phyloP scores from a whole-genome alignment of 495 filamentous ascomycete genomes.

The Hypoxylon fragiforme region DNA sequence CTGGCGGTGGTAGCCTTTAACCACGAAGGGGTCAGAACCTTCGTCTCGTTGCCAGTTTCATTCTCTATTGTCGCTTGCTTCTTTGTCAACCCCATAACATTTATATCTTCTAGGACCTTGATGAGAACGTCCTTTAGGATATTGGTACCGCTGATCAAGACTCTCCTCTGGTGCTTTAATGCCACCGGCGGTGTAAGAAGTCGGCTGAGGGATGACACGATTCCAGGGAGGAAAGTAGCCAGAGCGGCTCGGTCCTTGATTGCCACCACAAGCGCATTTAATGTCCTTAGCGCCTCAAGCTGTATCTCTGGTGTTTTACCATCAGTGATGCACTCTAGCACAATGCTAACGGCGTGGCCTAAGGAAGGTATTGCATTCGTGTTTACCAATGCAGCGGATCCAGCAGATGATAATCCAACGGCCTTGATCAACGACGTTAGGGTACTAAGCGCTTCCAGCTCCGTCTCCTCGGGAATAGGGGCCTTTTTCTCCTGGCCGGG shows the following conservation, averaged over 20 bases:
- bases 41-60: conserved; percentile 17
- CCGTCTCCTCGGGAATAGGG: conserved; percentile 68
- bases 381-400: conserved; percentile 50
- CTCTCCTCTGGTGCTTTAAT: conserved; percentile 62
- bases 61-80: conserved; percentile 22
- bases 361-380: conserved; percentile 73
- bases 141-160: conserved; percentile 64
- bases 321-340: conserved; percentile 71
- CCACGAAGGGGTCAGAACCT: conserved; percentile 65
- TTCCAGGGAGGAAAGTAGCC: conserved; percentile 84
- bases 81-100: conserved; percentile 47
- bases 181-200: conserved; percentile 69
- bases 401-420: conserved; percentile 37
- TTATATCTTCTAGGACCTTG: conserved; percentile 67
- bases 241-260: conserved; percentile 72
- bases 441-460: conserved; percentile 54
- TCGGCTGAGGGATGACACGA: conserved; percentile 79
- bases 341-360: conserved; percentile 77
- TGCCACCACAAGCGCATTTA: conserved; percentile 63
- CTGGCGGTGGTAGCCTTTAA: conserved; percentile 78
- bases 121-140: conserved; percentile 62
- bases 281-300: conserved; percentile 63
- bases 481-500: conserved; percentile 54
- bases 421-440: conserved; percentile 48
- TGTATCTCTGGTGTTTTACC: conserved; percentile 65